phyloP scores from a whole-genome alignment of 805 yeast genomes.

The Pichia eremophila region DNA sequence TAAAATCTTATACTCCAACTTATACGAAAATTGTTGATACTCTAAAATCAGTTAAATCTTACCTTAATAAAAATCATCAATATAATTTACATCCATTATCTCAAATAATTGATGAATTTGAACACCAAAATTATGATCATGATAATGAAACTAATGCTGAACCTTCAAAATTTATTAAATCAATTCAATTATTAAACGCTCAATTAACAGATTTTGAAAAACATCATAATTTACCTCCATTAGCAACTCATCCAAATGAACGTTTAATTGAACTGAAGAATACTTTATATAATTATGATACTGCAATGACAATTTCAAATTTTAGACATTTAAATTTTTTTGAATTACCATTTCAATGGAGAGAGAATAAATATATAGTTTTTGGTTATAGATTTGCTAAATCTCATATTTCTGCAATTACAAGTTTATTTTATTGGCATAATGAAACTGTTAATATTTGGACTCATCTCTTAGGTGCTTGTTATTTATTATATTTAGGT shows the following conservation, averaged over 20 bases:
- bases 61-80: constrained; percentile 17
- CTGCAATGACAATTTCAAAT: constrained; percentile 34
- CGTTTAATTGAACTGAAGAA: constrained; percentile 23
- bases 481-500: constrained; percentile 46
- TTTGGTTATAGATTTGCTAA: constrained; percentile 79
- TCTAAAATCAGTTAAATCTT: constrained; percentile 16
- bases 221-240: constrained; percentile 21
- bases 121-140: neutral
- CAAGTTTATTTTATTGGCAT: constrained; percentile 56
- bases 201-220: constrained; percentile 32
- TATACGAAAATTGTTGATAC: constrained; percentile 19
- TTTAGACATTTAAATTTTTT: constrained; percentile 59
- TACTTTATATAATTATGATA: constrained; percentile 37
- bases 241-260: constrained; percentile 19
- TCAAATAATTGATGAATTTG: constrained; percentile 22
- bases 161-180: constrained; percentile 22
- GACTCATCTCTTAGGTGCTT: constrained; percentile 76
- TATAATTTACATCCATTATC: constrained; percentile 20
- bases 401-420: constrained; percentile 48
- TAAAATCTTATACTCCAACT: constrained; percentile 9
- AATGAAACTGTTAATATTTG: constrained; percentile 91
- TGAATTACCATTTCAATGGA: constrained; percentile 87
- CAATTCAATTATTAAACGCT: constrained; percentile 31
- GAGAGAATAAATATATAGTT: constrained; percentile 80
- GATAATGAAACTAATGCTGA: neutral